Conservation (phyloP, 768 basidiomycete species). For the Phylloporus sp. region DNA sequence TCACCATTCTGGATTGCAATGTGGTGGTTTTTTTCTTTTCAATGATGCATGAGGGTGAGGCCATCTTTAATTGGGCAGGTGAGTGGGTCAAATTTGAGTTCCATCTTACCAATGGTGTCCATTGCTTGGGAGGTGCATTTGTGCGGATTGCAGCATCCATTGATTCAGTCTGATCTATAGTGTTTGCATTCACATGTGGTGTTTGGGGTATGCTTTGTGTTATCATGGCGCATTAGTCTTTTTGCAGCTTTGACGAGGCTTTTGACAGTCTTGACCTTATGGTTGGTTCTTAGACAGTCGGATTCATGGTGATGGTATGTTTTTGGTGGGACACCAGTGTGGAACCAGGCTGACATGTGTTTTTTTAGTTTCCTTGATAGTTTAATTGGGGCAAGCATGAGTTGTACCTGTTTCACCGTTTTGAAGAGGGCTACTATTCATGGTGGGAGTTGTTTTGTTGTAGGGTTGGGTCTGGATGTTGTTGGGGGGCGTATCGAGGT, state of each 20-base stretch:
- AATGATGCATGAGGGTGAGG: background rate
- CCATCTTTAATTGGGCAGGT: background rate
- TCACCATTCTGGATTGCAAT: background rate
- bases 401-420: background rate
- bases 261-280: background rate
- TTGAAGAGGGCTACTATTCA: accelerated
- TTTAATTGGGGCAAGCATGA: background rate
- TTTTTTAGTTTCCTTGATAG: background rate
- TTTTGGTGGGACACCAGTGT: background rate
- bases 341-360: conserved; percentile 1
- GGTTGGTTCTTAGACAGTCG: background rate
- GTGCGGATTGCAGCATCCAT: background rate
- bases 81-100: background rate
- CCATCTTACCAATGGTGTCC: background rate
- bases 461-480: too few relatives aligned
- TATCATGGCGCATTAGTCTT: too few relatives aligned
- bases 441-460: background rate
- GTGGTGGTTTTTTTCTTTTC: background rate
- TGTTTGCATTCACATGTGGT: background rate
- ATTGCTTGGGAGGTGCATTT: background rate
- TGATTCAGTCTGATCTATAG: too few relatives aligned
- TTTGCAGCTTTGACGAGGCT: background rate
- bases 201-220: too few relatives aligned
- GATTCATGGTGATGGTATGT: background rate
- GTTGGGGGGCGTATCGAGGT: background rate